phyloP scores from a whole-genome alignment of 257 asterid genomes.

The Linderniella brevidens region DNA sequence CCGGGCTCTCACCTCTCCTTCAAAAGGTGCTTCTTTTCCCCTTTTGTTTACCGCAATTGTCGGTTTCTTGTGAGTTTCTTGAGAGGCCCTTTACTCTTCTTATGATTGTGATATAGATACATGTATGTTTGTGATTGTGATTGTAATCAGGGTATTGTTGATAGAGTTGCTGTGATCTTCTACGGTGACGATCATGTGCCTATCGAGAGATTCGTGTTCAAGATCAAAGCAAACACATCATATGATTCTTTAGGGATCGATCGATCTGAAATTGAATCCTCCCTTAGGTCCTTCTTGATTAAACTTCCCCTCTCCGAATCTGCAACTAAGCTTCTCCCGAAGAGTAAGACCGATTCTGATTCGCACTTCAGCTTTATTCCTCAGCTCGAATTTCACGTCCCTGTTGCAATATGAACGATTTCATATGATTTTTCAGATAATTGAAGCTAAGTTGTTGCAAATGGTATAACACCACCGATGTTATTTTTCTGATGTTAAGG shows the following conservation, averaged over 20 bases:
- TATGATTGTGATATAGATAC: not conserved
- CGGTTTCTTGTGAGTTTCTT: not conserved
- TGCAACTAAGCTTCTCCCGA: conserved; percentile 49
- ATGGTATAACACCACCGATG: no score
- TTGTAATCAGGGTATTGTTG: conserved; percentile 53
- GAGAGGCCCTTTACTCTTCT: not conserved
- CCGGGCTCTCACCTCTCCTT: conserved; percentile 61
- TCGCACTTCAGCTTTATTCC: not conserved
- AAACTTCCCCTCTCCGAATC: conserved; percentile 69
- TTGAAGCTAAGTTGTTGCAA: no score
- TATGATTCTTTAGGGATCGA: conserved; percentile 47
- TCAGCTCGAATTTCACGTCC: not conserved
- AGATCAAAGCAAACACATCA: conserved; percentile 51
- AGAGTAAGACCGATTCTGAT: conserved; percentile 21
- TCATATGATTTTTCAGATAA: no score
- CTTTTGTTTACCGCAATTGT: no score
- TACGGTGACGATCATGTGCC: conserved; percentile 35
- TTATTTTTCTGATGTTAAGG: not conserved
- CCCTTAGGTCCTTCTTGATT: conserved; percentile 68
- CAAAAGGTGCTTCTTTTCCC: conserved; percentile 36
- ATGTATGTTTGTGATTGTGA: not conserved
- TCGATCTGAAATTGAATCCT: conserved; percentile 49
- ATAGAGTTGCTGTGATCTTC: conserved; percentile 74
- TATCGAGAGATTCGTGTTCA: conserved; percentile 74
- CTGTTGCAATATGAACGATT: no score